phyloP scores from a whole-genome alignment of 495 filamentous ascomycete genomes.

The Hypoxylon perforatum region DNA sequence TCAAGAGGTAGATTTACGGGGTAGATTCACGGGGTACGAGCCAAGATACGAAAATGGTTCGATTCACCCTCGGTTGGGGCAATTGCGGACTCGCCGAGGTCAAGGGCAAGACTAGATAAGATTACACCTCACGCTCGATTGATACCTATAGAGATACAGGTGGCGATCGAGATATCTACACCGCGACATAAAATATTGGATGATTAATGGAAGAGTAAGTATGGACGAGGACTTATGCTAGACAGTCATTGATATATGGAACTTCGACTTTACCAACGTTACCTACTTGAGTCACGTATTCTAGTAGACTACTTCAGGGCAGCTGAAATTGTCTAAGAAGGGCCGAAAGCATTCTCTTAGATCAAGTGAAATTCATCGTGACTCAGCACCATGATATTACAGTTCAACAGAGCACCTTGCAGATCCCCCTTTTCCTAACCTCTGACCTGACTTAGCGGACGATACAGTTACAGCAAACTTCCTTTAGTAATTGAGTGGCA shows the following conservation, averaged over 20 bases:
- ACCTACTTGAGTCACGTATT: background rate
- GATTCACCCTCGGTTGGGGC: slow-evolving; percentile 1
- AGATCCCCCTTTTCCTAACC: background rate
- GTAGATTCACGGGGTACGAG: too few species aligned
- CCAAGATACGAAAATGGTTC: background rate
- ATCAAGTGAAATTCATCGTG: background rate
- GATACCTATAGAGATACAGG: slow-evolving; percentile 7
- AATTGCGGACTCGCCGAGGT: background rate
- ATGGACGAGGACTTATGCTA: background rate
- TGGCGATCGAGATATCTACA: background rate
- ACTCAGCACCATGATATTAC: slow-evolving; percentile 1
- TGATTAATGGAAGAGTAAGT: background rate
- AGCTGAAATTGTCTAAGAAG: background rate
- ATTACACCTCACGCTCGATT: background rate
- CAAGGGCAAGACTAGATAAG: slow-evolving; percentile 3
- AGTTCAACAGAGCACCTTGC: slow-evolving; percentile 10
- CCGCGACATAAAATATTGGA: background rate
- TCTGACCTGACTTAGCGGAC: slow-evolving; percentile 5
- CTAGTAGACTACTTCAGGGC: background rate
- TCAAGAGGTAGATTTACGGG: too few species aligned
- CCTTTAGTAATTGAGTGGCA: slow-evolving; percentile 7
- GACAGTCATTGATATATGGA: background rate
- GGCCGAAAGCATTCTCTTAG: background rate
- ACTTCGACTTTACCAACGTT: background rate
- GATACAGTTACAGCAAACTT: background rate